Base-by-base conservation (phyloP, 2,329 filamentous ascomycete species). In the Diaporthe sp. region DNA sequence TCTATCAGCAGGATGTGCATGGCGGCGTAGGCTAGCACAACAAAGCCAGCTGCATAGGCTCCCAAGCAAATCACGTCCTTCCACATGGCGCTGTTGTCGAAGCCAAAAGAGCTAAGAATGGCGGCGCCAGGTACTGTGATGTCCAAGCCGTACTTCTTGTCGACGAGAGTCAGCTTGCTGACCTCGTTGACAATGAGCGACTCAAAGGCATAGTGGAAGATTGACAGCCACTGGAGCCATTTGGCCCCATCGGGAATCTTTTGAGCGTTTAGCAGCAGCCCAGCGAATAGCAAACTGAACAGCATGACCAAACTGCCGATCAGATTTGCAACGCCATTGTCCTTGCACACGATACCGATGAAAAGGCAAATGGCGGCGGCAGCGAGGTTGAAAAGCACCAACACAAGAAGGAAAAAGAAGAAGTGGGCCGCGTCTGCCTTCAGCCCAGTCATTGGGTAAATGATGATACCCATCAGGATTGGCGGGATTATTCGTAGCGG, bases 171-270 rank as follows among this genome's bases (percentile, higher is more conserved):
- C 56, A 99, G 87, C 79, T 95, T 94, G 35, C 95, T 92, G 61
- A 98, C 97, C 85, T 99, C 97, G 81, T 98, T 99, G 79, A 99
- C 97, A 76, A 98, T 97, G 19, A 99, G 89, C 2, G 94, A 94
- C 86, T 99, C 97, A 79, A 98, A 98, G 7, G 93, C 96, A 81
- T 97, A 99, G 82, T 99, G 97, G 89, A 99, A 99, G 76, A 99
- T 99, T 2, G 96, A 98, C 12, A 99, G 86, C 85, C 90, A 91
- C 86, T 99, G 97, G 69, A 99, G 85, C 97, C 97, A 99, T 76
- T 95, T 84, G 2, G 96, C 94, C 2, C 94, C 91, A 66, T 90
- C 88, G 1, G 97, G 97, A 70, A 98, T 98, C 39, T 94, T 95
- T 82, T 98, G 92, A 81, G 98, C 95, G 83, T 99, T 99, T 75